phyloP scores from a whole-genome alignment of 2,329 filamentous ascomycete genomes.

The Nigrospora osmanthi region DNA sequence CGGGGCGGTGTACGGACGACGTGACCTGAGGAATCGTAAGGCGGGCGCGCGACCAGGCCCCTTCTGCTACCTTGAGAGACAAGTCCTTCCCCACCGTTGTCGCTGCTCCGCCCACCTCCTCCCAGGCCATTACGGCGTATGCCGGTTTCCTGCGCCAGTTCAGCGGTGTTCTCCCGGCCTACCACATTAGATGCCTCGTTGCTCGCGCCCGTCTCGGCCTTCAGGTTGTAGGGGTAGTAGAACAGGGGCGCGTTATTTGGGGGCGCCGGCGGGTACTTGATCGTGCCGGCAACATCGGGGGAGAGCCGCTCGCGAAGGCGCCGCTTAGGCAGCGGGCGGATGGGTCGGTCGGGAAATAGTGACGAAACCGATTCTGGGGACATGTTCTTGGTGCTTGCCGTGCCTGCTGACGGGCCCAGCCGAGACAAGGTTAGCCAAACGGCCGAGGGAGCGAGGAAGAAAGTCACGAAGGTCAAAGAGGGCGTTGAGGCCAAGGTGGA shows the following conservation, averaged over 20 bases:
- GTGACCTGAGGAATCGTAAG: conserved; percentile 36
- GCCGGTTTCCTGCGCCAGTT: conserved; percentile 27
- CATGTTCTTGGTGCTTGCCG: conserved; percentile 45
- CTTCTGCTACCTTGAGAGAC: conserved; percentile 13
- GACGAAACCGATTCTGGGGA: conserved; percentile 71
- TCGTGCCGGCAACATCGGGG: conserved; percentile 73
- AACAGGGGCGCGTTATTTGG: conserved; percentile 67
- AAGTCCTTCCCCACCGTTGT: conserved; percentile 14
- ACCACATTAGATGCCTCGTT: conserved; percentile 13
- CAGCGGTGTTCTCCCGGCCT: conserved; percentile 20
- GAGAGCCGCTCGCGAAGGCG: conserved; percentile 82
- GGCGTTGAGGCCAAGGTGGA: conserved; percentile 4
- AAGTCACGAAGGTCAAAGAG: conserved; percentile 11
- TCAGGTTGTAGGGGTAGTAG: conserved; percentile 58
- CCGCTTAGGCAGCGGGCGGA: conserved; percentile 84
- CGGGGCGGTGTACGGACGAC: conserved; percentile 33
- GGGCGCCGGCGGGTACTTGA: conserved; percentile 74
- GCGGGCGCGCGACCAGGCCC: conserved; percentile 33
- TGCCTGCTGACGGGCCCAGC: conserved; percentile 24
- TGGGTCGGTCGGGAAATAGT: conserved; percentile 81
- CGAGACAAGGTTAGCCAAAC: conserved; percentile 23
- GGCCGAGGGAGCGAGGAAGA: conserved; percentile 11
- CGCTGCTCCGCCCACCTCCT: conserved; percentile 1
- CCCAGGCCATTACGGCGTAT: conserved; percentile 16
- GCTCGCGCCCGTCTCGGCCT: conserved; percentile 33